These are phyloP conservation scores for Moricandia moricandioides DNA, from an alignment of 345 rosid species.

Conservation along the genomic window DNA sequence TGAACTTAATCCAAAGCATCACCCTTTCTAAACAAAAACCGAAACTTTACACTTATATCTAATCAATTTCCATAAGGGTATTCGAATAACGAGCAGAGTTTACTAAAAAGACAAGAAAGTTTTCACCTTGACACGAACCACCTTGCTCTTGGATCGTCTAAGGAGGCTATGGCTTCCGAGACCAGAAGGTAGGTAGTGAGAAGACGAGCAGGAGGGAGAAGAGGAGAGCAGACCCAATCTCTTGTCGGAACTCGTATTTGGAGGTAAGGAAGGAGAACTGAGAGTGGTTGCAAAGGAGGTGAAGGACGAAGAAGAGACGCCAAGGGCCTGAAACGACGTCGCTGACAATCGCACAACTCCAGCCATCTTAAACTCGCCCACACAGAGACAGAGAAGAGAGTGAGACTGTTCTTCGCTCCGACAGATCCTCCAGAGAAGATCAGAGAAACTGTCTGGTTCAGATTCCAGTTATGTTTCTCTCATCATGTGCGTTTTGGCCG, in stretches of 20 bases:
- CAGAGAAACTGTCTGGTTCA: conserved; percentile 41
- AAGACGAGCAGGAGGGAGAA: conserved; percentile 31
- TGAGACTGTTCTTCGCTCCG: not conserved
- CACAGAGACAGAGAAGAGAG: not conserved
- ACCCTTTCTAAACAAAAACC: not conserved
- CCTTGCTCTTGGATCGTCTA: conserved; percentile 23
- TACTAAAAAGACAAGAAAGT: conserved; percentile 1
- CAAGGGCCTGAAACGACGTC: conserved; percentile 41
- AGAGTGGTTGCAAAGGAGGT: conserved; percentile 40
- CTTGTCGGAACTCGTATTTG: conserved; percentile 33
- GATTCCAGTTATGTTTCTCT: conserved; percentile 29
- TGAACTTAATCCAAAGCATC: not conserved
- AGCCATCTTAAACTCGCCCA: conserved; percentile 47
- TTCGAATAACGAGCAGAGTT: not conserved
- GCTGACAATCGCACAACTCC: conserved; percentile 49
- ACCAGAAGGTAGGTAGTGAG: conserved; percentile 17
- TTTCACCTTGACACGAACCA: conserved; percentile 29
- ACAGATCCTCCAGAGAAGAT: conserved; percentile 27
- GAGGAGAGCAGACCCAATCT: conserved; percentile 38
- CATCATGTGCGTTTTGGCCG: conserved; percentile 22
- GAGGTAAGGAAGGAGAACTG: conserved; percentile 36
- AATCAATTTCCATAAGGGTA: not conserved
- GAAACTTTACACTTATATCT: conserved; percentile 7
- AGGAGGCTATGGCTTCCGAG: not conserved
- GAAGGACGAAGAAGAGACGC: conserved; percentile 45